Base-by-base conservation (phyloP, 1,139 yeast species). In the Entelexis paramagnoliae region DNA sequence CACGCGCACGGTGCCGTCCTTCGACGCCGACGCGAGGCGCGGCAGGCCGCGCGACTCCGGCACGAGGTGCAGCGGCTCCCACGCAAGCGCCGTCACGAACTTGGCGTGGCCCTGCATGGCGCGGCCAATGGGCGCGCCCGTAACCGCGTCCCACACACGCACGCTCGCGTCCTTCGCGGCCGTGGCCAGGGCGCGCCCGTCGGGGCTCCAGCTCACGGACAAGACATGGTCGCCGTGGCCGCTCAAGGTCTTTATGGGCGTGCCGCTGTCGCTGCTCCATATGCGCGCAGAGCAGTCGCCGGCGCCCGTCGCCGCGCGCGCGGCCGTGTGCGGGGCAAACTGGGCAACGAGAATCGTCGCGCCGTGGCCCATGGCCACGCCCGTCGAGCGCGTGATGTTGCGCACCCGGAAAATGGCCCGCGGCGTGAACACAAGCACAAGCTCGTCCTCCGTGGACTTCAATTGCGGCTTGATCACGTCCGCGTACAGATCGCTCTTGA, bases 211-310 rank as follows among this genome's bases (percentile, higher is more conserved):
- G 4, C 86, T 73, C n/a, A 84, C 96, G 64, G 95, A 83, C 46
- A 91, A 71, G 9, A 91, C 97, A 96, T 97, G 93, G 69, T 88
- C 88, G 17, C 80, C 72, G 64, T 91, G 99, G 0, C 98, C 98
- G 16, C 73, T 64, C 51, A 93, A 72, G 0, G 95, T 86, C 55
- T 79, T 76, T 63, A 81, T 71, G 5, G 96, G 96, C 0, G 98
- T 91, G 62, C 86, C 94, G 0, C 97, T 89, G 63, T 87, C 84
- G 67, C 96, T 85, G 68, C 89, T 97, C 99, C 99, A 91, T 50
- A 91, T 79, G 64, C 97, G 75, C 4, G 97, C 97, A n/a, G 97
- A 89, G 42, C 84, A 79, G 66, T 91, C 99, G 44, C 99, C 99
- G 9, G 96, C 88, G 45, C 98, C 99, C 0, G 96, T 83, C 46